These are phyloP conservation scores for Leccinum pellstonianum DNA, from an alignment of 768 basidiomycete species.

Conservation along the genomic window DNA sequence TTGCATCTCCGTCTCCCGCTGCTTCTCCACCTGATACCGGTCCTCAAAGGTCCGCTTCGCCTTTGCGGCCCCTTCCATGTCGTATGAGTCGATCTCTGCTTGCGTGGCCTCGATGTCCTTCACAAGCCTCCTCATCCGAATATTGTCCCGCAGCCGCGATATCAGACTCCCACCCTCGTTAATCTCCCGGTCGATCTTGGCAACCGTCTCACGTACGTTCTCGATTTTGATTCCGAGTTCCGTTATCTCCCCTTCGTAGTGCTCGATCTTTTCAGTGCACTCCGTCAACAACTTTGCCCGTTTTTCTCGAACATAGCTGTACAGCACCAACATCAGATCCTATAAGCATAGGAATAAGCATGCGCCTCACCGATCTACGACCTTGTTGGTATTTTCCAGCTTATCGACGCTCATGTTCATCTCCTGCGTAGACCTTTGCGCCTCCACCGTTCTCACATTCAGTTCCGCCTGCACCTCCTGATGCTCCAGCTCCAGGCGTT, in stretches of 20 bases:
- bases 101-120: slow-evolving; percentile 66
- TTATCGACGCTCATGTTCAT: slow-evolving; percentile 63
- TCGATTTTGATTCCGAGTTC: slow-evolving; percentile 42
- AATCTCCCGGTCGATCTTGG: slow-evolving; percentile 72
- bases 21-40: slow-evolving; percentile 69
- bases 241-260: slow-evolving; percentile 45
- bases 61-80: slow-evolving; percentile 84
- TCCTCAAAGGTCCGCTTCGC: slow-evolving; percentile 83
- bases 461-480: slow-evolving; percentile 49
- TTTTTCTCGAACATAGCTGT: slow-evolving; percentile 76
- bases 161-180: slow-evolving; percentile 68
- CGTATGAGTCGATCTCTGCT: slow-evolving; percentile 66
- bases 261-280: slow-evolving; percentile 52
- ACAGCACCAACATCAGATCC: neutral
- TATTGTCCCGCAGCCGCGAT: slow-evolving; percentile 78
- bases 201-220: slow-evolving; percentile 43
- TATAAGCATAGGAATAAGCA: neutral
- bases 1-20: slow-evolving; percentile 69
- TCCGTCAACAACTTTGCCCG: slow-evolving; percentile 60
- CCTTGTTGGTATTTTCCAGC: slow-evolving; percentile 57
- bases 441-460: slow-evolving; percentile 46
- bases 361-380: slow-evolving; percentile 55
- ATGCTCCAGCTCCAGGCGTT: slow-evolving; percentile 57
- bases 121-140: slow-evolving; percentile 68
- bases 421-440: slow-evolving; percentile 59